phyloP scores from a whole-genome alignment of 2,329 filamentous ascomycete species.

The Apiospora rasikravindrae region DNA sequence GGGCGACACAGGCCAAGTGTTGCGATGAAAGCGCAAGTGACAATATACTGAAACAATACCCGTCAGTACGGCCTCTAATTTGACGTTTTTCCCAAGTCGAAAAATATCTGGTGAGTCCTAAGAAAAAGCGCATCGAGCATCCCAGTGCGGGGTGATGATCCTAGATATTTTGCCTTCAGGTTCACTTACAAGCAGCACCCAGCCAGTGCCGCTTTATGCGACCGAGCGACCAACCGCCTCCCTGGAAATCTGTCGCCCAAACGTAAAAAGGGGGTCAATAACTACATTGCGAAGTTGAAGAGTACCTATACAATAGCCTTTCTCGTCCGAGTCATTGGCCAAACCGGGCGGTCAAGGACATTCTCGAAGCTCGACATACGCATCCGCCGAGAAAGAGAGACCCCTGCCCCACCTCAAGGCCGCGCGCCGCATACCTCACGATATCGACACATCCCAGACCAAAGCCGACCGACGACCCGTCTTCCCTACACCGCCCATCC shows the following conservation, averaged over 20 bases:
- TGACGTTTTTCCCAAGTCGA: neutral
- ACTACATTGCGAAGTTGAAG: neutral
- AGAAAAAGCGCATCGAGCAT: neutral
- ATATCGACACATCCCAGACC: neutral
- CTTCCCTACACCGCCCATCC: constrained; percentile 11
- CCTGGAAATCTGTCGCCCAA: neutral
- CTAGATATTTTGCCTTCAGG: neutral
- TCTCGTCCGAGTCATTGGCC: neutral
- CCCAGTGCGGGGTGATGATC: constrained; percentile 11
- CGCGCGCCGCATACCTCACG: neutral
- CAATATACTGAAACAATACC: neutral
- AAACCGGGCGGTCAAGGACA: neutral
- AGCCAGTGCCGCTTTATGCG: neutral
- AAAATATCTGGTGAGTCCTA: neutral
- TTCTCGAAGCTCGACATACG: neutral
- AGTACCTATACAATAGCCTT: neutral
- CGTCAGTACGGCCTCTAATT: neutral
- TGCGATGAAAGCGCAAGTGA: neutral
- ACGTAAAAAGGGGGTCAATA: neutral
- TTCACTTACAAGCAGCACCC: constrained; percentile 9
- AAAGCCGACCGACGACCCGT: neutral
- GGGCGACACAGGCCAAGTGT: neutral
- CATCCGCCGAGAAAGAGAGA: neutral
- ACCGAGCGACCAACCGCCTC: neutral
- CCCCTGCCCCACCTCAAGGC: neutral